Evolutionary conservation across 2,329 filamentous ascomycete genomes (phyloP), one percentile per base, ranked within the genome.

Genomic region (Sclerotinia spermophila): DNA sequence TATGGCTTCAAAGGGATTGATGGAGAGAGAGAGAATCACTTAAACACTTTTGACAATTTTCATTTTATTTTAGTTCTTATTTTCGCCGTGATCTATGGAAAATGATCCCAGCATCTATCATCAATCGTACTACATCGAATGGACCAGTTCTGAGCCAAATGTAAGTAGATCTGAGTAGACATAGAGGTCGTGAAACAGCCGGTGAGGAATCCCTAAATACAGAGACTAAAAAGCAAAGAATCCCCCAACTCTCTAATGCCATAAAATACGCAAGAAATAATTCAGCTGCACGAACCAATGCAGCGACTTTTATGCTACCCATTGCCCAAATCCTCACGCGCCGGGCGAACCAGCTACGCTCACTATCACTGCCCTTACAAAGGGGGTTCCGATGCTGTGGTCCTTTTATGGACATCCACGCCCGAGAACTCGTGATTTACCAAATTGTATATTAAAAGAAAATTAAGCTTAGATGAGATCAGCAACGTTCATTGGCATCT

Each of bases 401-500:
- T 30, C 62, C 13, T 40, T 66, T 11, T 24, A 40, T 40, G 55
- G 62, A 66, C 45, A 66, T 53, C 13, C 62, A 66, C 45, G 45
- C n/a, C 35, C 45, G 70, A 73, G 71, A 74, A 77, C 74, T 55
- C 75, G 77, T 79, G 78, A 79, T 76, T 73, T 78, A 77, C 77
- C 76, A 73, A 76, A 72, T 68, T 73, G 72, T 73, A 17, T 65
- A 71, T 62, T 60, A 62, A 60, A 62, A 56, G 73, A 70, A 70
- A 68, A 53, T 67, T 73, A 71, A 71, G 73, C 74, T 89, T 90
- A 91, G 83, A 92, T 92, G 78, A 92, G 88, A 79, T 92, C 89
- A 78, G 89, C 89, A 79, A 92, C 89, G 84, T 92, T 92, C 96
- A 99, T 98, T 81, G 96, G 96, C 96, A 99, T 99, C 89, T 99